Percentiles rank a stretch among this genome's conserved stretches.
Evolutionary conservation across 192 early-diverging fungal genomes (phyloP).

Genomic region (Coemansia sp.): DNA sequence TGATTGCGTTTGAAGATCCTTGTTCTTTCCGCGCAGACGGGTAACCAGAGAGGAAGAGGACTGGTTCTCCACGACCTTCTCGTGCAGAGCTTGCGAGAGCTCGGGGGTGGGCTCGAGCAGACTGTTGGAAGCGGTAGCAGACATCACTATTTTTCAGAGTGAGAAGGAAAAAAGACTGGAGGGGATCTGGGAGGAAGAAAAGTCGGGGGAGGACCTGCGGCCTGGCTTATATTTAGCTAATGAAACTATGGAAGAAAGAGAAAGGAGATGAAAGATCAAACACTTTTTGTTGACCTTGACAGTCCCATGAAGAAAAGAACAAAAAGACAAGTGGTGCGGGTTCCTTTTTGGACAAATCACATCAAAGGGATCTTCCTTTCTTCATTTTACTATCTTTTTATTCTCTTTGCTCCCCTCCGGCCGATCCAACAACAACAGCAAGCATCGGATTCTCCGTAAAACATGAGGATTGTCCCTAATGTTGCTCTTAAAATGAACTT

Average conservation of each 20-base stretch:
- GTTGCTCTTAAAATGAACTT: too few relatives aligned
- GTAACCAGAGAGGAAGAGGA: slow-evolving; percentile 42
- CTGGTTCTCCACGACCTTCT: slow-evolving; percentile 39
- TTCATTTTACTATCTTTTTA: not conserved
- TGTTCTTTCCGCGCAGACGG: slow-evolving; percentile 61
- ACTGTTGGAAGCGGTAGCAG: not conserved
- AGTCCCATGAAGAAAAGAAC: not conserved
- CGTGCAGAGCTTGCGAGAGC: slow-evolving; percentile 50
- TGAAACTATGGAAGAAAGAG: not conserved
- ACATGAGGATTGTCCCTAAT: too few relatives aligned
- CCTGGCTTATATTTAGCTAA: not conserved
- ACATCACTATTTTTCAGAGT: not conserved
- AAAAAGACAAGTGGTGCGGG: too few relatives aligned
- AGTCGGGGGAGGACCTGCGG: not conserved
- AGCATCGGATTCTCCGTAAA: slow-evolving; percentile 7
- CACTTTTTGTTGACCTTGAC: not conserved
- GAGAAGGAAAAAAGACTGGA: not conserved
- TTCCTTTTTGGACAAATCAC: not conserved
- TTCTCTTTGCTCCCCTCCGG: not conserved
- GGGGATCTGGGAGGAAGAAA: not conserved
- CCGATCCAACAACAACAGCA: slow-evolving; percentile 5
- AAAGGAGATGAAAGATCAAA: not conserved
- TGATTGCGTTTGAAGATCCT: slow-evolving; percentile 63
- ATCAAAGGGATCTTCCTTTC: not conserved
- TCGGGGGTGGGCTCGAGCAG: slow-evolving; percentile 53